Conservation (phyloP, 768 basidiomycete species). For the Lactarius hatsudake region DNA sequence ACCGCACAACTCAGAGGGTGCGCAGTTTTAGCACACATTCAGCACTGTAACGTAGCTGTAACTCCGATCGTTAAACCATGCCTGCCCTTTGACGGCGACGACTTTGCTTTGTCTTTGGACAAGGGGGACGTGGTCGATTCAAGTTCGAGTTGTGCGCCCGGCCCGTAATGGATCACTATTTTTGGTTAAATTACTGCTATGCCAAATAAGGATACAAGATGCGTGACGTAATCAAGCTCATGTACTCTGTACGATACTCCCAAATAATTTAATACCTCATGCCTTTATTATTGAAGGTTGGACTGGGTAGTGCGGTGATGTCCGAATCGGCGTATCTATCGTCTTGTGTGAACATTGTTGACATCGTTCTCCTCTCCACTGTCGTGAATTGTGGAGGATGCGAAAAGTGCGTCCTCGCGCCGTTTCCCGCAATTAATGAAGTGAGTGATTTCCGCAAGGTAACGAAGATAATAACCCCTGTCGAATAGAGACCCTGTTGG, state of each 20-base stretch:
- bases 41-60: too few relatives aligned
- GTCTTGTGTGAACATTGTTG: not conserved
- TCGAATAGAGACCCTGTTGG: conserved; percentile 17
- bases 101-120: too few relatives aligned
- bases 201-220: conserved; percentile 7
- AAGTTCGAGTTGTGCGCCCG: too few relatives aligned
- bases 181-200: not conserved
- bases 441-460: conserved; percentile 15
- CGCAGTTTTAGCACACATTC: too few relatives aligned
- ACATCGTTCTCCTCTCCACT: conserved; percentile 7
- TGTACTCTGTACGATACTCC: not conserved
- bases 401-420: not conserved
- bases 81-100: too few relatives aligned
- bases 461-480: conserved; percentile 17
- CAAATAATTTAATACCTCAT: conserved; percentile 4
- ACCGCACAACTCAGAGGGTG: not conserved
- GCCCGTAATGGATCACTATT: not conserved
- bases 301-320: not conserved
- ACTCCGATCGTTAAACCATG: too few relatives aligned
- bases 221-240: not conserved
- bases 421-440: conserved; percentile 1
- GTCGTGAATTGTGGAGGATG: not conserved
- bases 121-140: too few relatives aligned
- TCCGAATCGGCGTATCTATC: conserved; percentile 1
- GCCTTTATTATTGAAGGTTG: not conserved